Base-by-base conservation (phyloP, 148 eudicot species). In the Vaccinium darrowii region DNA sequence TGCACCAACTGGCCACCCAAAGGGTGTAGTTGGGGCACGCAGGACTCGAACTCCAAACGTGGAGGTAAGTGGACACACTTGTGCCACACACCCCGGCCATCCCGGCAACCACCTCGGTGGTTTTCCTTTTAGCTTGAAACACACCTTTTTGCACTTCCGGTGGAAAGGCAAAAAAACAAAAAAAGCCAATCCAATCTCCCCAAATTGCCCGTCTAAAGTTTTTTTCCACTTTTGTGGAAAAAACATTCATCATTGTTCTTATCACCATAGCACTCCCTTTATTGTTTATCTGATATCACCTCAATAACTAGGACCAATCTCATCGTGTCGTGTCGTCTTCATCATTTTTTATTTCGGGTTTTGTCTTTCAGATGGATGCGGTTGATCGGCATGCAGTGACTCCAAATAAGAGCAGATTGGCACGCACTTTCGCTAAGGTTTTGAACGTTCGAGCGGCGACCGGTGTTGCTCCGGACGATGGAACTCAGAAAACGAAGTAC, bases 401-500 rank as follows among this genome's bases (percentile, higher is more conserved):
- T 13, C 74, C 74, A 39, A 65, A 58, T 81, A 97, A 91, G 92
- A 92, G 92, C 84, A 86, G 95, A 81, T 87, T 95, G 82, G 95
- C 94, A 1, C 93, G 99, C 2, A 91, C 93, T 7, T 82, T 95
- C 58, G 92, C 96, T 5, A 97, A 93, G 90, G 94, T 97, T 74
- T 85, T 93, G 76, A 89, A 91, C 84, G 88, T 89, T 67, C 94
- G 93, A 72, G 88, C 93, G 43, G 86, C 83, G 19, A 88, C 92
- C 2, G 97, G 93, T 78, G 69, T 92, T 60, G 79, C 94, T 8
- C 90, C 92, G 4, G 88, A 88, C 2, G 93, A 91, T 82, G 93
- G 91, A 30, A 65, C 86, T 39, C 91, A 90, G 74, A 95, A 92
- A 51, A 30, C 85, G 0, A 92, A 89, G 79, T 19, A 85, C 11